Evolutionary conservation across 805 yeast species (phyloP), one percentile per base, ranked within the genome.

Genomic region (Yamadazyma takamatsuzukensis): DNA sequence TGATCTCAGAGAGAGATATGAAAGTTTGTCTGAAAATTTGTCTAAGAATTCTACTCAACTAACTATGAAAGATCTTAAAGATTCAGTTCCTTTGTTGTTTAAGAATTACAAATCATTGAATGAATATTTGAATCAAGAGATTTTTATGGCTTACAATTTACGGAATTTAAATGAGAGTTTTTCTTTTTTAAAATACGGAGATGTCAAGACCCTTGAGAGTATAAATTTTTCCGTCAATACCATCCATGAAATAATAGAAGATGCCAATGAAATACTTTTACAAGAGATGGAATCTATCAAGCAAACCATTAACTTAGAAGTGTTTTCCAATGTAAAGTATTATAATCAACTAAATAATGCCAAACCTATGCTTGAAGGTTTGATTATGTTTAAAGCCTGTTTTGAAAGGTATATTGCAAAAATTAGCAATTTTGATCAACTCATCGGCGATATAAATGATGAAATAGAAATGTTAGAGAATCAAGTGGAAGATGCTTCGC

Each of bases 321-420:
- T 42, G 4, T 30, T 42, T 15, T 25, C 34, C n/a, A 42, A 42
- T 24, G 43, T 39, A 12, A 25, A 26, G n/a, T 21, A 23, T 9
- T 39, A 27, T 14, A 33, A 37, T 10, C 28, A 32, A 4, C 25
- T 42, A 14, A 30, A 42, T 25, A 42, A 39, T 27, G 26, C 41
- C 7, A 18, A 39, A 26, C 18, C 23, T n/a, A 42, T 42, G 43
- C 16, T 42, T 15, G 26, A 32, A 15, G 46, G 46, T 1, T 24
- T 42, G 17, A 7, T 39, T 5, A 27, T 15, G 15, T 33, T 30
- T 21, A 39, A 39, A 18, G 8, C 16, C 7, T 18, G 13, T 6
- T 36, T 42, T 15, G 39, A 39, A 18, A 18, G 26, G n/a, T 42
- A 30, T 23, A 19, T 36, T 12, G 9, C 21, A 3, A 22, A 26